These are phyloP conservation scores for Lachancea kluyveri DNA, from an alignment of 805 yeast genomes.

Conservation along the genomic window DNA sequence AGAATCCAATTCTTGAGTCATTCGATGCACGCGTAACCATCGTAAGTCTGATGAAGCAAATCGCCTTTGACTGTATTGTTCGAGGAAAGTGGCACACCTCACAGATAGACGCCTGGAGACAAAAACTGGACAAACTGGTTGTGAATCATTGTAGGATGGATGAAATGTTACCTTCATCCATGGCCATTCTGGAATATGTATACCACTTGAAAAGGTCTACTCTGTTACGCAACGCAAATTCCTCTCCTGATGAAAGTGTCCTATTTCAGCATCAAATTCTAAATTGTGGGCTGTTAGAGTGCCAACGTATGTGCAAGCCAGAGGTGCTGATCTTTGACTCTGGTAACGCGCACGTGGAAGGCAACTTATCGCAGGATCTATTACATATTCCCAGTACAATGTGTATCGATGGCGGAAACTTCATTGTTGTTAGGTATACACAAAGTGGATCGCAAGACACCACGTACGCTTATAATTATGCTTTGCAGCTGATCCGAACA, in stretches of 20 bases:
- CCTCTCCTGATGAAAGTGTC: conserved; percentile 19
- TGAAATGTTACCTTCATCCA: too few relatives aligned
- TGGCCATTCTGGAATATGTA: conserved; percentile 6
- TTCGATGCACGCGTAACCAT: conserved; percentile 6
- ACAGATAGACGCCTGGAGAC: conserved; percentile 6
- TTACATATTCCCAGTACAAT: conserved; percentile 5
- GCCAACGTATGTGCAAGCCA: conserved; percentile 8
- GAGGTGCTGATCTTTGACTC: conserved; percentile 2
- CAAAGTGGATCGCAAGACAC: neutral
- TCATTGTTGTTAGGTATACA: conserved; percentile 13
- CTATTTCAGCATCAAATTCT: conserved; percentile 10
- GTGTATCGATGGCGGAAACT: conserved; percentile 16
- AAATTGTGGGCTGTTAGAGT: conserved; percentile 3
- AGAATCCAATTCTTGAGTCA: conserved; percentile 5
- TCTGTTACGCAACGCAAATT: conserved; percentile 12
- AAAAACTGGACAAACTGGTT: conserved; percentile 10
- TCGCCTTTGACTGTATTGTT: conserved; percentile 8
- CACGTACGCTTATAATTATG: conserved; percentile 1
- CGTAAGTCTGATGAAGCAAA: conserved; percentile 11
- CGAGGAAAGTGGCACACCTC: conserved; percentile 4
- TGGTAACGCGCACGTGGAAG: neutral
- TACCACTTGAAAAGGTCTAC: conserved; percentile 15
- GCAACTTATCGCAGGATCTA: conserved; percentile 6
- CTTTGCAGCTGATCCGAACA: neutral
- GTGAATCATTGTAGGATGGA: too few relatives aligned